Conservation (phyloP, 805 yeast genomes). For the Hanseniaspora occidentalis region DNA sequence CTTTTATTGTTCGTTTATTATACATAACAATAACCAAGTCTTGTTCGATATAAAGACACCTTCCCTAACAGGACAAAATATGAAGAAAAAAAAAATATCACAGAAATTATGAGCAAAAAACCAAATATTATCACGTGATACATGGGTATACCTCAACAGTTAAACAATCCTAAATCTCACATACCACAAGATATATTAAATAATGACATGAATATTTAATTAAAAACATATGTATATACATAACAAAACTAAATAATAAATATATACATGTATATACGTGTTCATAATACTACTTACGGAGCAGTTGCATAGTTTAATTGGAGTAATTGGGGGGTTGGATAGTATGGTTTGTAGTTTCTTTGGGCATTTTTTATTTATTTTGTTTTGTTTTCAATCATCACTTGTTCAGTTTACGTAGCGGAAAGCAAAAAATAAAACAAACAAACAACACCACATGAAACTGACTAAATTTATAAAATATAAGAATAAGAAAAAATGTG, state of each 20-base stretch:
- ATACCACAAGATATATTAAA: too few relatives aligned
- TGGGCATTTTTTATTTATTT: not conserved
- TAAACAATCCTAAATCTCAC: too few relatives aligned
- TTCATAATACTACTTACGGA: not conserved
- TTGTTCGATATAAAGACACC: too few relatives aligned
- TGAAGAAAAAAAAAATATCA: too few relatives aligned
- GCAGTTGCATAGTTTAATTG: too few relatives aligned
- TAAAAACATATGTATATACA: not conserved
- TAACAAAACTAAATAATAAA: too few relatives aligned
- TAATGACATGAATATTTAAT: not conserved
- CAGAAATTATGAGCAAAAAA: too few relatives aligned
- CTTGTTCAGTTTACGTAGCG: too few relatives aligned
- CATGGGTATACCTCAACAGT: not conserved
- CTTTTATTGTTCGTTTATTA: not conserved
- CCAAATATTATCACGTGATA: too few relatives aligned
- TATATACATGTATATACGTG: not conserved
- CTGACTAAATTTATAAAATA: not conserved
- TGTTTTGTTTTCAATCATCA: too few relatives aligned
- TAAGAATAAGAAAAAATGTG: not conserved
- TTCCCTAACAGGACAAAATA: not conserved
- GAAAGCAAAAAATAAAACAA: not conserved
- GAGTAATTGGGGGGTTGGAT: too few relatives aligned
- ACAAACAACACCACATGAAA: not conserved
- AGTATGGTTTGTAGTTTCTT: not conserved
- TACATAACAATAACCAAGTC: not conserved